Conservation (phyloP, 2,329 filamentous ascomycete genomes). For the Epicoccum nigrum region DNA sequence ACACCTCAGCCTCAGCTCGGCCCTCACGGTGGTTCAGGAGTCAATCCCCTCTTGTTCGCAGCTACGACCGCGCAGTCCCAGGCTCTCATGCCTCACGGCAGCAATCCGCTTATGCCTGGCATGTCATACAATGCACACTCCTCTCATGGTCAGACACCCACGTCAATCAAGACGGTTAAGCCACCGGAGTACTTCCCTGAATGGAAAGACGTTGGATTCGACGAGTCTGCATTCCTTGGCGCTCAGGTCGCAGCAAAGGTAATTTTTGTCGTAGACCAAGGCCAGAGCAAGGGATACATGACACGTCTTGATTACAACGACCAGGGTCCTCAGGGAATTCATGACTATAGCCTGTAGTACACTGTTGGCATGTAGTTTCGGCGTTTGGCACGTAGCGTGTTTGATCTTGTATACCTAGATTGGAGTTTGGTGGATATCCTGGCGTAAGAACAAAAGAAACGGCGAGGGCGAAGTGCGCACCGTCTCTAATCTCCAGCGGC, state of each 20-base stretch:
- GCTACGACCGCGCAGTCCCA: conserved; percentile 76
- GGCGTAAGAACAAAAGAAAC: conserved; percentile 21
- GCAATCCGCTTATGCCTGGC: conserved; percentile 36
- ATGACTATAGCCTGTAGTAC: conserved; percentile 55
- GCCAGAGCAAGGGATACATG: conserved; percentile 71
- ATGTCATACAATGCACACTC: conserved; percentile 61
- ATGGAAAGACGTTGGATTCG: conserved; percentile 78
- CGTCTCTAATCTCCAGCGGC: background rate
- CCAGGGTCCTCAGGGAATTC: conserved; percentile 67
- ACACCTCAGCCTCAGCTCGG: conserved; percentile 72
- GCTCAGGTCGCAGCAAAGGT: conserved; percentile 84
- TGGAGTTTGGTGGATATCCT: conserved; percentile 29
- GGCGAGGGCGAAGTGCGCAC: background rate
- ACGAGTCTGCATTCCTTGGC: conserved; percentile 86
- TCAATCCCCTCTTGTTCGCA: conserved; percentile 90
- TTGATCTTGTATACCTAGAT: conserved; percentile 24
- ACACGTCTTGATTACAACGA: conserved; percentile 72
- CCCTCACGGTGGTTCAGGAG: conserved; percentile 61
- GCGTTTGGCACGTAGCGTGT: conserved; percentile 1
- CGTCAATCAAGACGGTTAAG: conserved; percentile 77
- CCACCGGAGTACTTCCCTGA: conserved; percentile 87
- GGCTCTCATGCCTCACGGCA: conserved; percentile 52
- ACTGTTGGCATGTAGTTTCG: background rate
- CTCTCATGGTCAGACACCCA: conserved; percentile 77
- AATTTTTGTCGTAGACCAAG: conserved; percentile 71